A percentile compares a stretch with the other conserved stretches of the same genome.
Evolutionary conservation across 2,329 filamentous ascomycete species (phyloP).

Genomic region (Orbilia javanica): DNA sequence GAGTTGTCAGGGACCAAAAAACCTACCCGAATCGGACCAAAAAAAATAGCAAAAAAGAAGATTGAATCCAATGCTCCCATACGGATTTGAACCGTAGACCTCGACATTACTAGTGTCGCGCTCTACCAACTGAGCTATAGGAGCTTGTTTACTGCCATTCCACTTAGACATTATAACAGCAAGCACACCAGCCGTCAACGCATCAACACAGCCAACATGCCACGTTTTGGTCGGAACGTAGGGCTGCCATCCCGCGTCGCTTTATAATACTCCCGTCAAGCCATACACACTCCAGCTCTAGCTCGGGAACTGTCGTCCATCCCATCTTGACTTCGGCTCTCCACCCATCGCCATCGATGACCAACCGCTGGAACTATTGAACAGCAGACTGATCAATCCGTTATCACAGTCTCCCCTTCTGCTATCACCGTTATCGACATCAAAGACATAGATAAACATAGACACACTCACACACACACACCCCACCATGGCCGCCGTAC

Average conservation of each 20-base stretch:
- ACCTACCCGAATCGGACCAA: background rate
- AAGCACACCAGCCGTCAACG: background rate
- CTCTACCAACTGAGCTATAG: constrained; percentile 58
- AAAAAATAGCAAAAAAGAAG: constrained; percentile 4
- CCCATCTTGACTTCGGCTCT: constrained; percentile 2
- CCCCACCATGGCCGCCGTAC: constrained; percentile 64
- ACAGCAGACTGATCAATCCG: background rate
- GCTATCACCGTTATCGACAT: background rate
- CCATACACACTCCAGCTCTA: background rate
- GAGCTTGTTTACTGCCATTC: constrained; percentile 14
- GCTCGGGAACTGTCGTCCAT: too few relatives aligned
- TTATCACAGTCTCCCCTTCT: background rate
- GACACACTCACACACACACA: constrained; percentile 65
- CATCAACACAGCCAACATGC: constrained; percentile 39
- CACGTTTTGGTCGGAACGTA: constrained; percentile 44
- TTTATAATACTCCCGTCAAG: constrained; percentile 15
- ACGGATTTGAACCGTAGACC: constrained; percentile 56
- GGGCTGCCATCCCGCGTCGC: constrained; percentile 18
- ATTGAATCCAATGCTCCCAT: constrained; percentile 33
- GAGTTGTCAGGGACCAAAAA: too few relatives aligned
- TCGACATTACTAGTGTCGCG: constrained; percentile 58
- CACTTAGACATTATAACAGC: constrained; percentile 13
- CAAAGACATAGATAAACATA: background rate
- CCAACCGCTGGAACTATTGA: background rate
- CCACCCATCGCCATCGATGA: background rate